phyloP scores from a whole-genome alignment of 306 rosid species.

The Coriaria nepalensis region DNA sequence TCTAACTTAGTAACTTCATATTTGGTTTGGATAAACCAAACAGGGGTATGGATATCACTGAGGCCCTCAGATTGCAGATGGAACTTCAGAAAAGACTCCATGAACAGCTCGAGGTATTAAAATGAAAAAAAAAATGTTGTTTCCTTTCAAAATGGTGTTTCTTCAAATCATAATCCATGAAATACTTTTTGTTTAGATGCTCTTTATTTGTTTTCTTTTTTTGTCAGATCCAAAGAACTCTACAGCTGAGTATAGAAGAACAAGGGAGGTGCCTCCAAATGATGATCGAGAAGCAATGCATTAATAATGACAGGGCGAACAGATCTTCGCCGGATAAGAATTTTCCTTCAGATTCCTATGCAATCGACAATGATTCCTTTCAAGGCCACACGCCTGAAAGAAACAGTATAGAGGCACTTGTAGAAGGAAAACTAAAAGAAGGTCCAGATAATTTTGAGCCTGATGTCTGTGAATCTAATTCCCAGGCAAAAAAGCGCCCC shows the following conservation, averaged over 20 bases:
- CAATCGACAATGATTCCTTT: constrained; percentile 20
- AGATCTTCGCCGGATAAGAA: constrained; percentile 24
- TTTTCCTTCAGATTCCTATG: constrained; percentile 26
- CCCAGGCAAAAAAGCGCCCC: constrained; percentile 46
- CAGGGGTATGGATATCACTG: constrained; percentile 92
- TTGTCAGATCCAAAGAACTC: constrained; percentile 76
- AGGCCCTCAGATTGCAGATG: constrained; percentile 97
- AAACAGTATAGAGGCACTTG: constrained; percentile 12
- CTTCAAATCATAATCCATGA: not conserved
- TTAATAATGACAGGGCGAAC: constrained; percentile 23
- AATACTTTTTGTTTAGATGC: constrained; percentile 5
- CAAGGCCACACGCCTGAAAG: constrained; percentile 20
- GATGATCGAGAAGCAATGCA: constrained; percentile 89
- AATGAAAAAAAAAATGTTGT: not conserved
- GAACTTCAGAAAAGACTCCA: constrained; percentile 97
- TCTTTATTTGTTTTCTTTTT: no score
- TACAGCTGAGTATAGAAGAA: constrained; percentile 94
- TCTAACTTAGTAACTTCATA: not conserved
- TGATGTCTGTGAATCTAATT: constrained; percentile 24
- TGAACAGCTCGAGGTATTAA: constrained; percentile 86
- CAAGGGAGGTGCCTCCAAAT: constrained; percentile 89
- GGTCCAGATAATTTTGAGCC: constrained; percentile 25
- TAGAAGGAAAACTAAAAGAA: constrained; percentile 26
- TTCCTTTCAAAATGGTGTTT: constrained; percentile 7
- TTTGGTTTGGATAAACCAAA: constrained; percentile 8